phyloP scores from a whole-genome alignment of 2,329 filamentous ascomycete species.

The Coniella vitis region DNA sequence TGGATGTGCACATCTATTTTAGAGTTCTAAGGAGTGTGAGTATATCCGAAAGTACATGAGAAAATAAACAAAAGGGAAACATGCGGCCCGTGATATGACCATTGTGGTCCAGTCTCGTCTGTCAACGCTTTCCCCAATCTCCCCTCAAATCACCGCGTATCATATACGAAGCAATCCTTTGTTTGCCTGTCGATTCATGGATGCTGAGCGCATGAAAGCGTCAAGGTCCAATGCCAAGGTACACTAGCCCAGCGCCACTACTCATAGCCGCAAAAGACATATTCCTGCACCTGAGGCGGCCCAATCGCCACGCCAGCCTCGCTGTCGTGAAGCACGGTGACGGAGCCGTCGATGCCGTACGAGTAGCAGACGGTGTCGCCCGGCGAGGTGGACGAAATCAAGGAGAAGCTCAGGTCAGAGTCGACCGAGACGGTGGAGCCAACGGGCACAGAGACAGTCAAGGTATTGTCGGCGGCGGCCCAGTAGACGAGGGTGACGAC shows the following conservation, averaged over 20 bases:
- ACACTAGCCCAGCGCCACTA: not conserved
- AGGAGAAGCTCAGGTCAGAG: slow-evolving; percentile 16
- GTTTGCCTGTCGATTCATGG: no score
- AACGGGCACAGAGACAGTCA: slow-evolving; percentile 6
- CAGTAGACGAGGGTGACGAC: slow-evolving; percentile 14
- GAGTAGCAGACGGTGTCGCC: slow-evolving; percentile 12
- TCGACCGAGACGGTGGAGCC: slow-evolving; percentile 3
- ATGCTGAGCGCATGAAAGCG: no score
- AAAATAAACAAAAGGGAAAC: not conserved
- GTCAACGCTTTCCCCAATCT: no score
- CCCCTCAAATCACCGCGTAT: no score
- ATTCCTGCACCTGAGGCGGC: slow-evolving; percentile 15
- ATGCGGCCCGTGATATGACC: no score
- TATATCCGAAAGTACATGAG: not conserved
- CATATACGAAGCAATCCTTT: no score
- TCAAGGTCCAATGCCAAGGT: not conserved
- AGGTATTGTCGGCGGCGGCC: slow-evolving; percentile 16
- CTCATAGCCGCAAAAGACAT: slow-evolving; percentile 3
- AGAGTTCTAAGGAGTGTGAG: no score
- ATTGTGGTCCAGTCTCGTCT: no score
- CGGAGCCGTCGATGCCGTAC: slow-evolving; percentile 12
- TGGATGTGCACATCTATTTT: no score
- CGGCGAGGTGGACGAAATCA: slow-evolving; percentile 9
- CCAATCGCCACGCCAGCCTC: slow-evolving; percentile 14
- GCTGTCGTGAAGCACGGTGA: slow-evolving; percentile 9